phyloP scores from a whole-genome alignment of 1,139 yeast species.

The Wickerhamiella infanticola region DNA sequence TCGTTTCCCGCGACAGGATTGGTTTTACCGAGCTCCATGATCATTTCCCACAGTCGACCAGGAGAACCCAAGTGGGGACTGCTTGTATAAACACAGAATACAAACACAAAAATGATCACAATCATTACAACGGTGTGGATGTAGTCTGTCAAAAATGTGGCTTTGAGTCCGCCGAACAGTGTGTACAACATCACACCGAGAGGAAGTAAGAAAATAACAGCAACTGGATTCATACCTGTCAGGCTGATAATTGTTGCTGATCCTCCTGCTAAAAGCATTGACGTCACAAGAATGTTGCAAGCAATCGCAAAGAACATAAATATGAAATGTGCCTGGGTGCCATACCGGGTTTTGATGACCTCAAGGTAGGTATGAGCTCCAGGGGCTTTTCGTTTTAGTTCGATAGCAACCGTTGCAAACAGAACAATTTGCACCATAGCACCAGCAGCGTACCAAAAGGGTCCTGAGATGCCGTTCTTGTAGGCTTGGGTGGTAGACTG shows the following conservation, averaged over 20 bases:
- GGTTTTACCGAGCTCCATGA: constrained; percentile 39
- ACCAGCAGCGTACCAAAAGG: constrained; percentile 62
- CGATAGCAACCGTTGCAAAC: constrained; percentile 60
- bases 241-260: constrained; percentile 61
- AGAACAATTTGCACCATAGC: constrained; percentile 59
- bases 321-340: constrained; percentile 50
- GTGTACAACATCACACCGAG: constrained; percentile 74
- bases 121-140: constrained; percentile 46
- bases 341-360: constrained; percentile 52
- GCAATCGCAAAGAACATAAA: constrained; percentile 67
- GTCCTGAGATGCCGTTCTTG: constrained; percentile 62
- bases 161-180: constrained; percentile 76
- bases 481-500: constrained; percentile 69
- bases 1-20: constrained; percentile 62
- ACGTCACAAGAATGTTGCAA: constrained; percentile 76
- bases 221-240: constrained; percentile 73
- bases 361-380: constrained; percentile 66
- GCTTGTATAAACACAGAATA: constrained; percentile 33
- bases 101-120: constrained; percentile 25
- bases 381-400: constrained; percentile 57
- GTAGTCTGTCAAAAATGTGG: constrained; percentile 79
- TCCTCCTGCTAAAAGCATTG: constrained; percentile 78
- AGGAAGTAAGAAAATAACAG: constrained; percentile 69
- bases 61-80: constrained; percentile 57
- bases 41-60: constrained; percentile 56